Percentiles rank a stretch among this genome's conserved stretches.
Conservation (phyloP, 805 yeast species). For the Yarrowia bubula region DNA sequence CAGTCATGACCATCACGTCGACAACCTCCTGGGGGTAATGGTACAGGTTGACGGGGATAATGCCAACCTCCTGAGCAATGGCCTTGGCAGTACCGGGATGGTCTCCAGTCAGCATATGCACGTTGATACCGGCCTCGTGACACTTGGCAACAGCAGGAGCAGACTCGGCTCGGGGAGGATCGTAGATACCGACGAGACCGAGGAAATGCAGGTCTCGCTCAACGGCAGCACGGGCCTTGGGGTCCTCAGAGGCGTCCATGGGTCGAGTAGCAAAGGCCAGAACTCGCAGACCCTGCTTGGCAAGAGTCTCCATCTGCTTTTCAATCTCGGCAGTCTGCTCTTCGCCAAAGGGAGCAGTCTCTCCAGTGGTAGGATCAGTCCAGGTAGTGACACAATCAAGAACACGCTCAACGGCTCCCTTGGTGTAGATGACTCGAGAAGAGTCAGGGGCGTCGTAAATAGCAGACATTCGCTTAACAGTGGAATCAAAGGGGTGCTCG, state of each 20-base stretch:
- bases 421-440: conserved; percentile 45
- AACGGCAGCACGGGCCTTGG: conserved; percentile 43
- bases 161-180: conserved; percentile 74
- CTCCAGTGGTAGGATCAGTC: conserved; percentile 42
- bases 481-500: conserved; percentile 75
- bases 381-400: conserved; percentile 55
- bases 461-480: conserved; percentile 70
- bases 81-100: conserved; percentile 77
- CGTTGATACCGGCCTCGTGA: conserved; percentile 73
- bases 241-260: conserved; percentile 35
- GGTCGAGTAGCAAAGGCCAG: conserved; percentile 61
- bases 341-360: conserved; percentile 32
- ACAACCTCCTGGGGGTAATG: conserved; percentile 54
- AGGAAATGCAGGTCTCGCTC: conserved; percentile 56
- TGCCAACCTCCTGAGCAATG: conserved; percentile 79
- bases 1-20: conserved; percentile 71
- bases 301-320: conserved; percentile 55
- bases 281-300: conserved; percentile 68
- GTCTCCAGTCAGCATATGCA: conserved; percentile 81
- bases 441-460: conserved; percentile 41
- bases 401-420: conserved; percentile 77
- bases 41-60: conserved; percentile 59
- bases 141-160: conserved; percentile 62
- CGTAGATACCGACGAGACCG: conserved; percentile 75
- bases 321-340: conserved; percentile 46